Base-by-base conservation (phyloP, 805 yeast species). In the Schizosaccharomyces osmophilus region DNA sequence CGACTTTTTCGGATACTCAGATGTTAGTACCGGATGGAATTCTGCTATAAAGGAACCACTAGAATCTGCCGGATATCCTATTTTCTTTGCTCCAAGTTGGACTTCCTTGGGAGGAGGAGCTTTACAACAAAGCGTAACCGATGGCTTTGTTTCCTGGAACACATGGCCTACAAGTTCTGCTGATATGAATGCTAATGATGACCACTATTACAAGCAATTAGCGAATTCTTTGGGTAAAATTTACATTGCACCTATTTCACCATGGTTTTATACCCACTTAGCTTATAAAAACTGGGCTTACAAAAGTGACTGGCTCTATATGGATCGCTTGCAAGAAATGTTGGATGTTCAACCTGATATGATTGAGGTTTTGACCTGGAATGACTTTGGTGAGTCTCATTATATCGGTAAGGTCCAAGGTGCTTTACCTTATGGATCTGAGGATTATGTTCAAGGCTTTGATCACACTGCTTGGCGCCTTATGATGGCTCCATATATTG, bases 341-440 rank as follows among this genome's bases (percentile, higher is more conserved):
- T 41, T 61, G 5, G 36, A 22, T 29, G 31, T 61, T n/a, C 62
- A 61, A 17, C 62, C 62, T 41, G 62, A 57, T n/a, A 43, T 61
- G 45, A 61, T 61, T 32, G 62, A 60, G 62, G 32, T 61, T 17
- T 57, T 61, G 22, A 45, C 55, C 32, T 61, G 62, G 62, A 61
- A 61, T 31, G 62, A 61, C n/a, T 61, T 24, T 32, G 62, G 62
- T 51, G 62, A 61, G 39, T 61, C 62, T 3, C 62, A 58, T 59
- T 61, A 61, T 15, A 59, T 61, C n/a, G 62, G 62, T 19, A 51
- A 62, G 11, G n/a, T 36, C 19, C 60, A 36, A 4, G 60, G 60
- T 22, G 60, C 48, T 13, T 36, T 41, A 41, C 60, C 60, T n/a
- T 19, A 48, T 36, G 60, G 60, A n/a, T 36, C 48, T 17, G 60